Base-by-base conservation (phyloP, 495 filamentous ascomycete species). In the Penicillium nucicola region DNA sequence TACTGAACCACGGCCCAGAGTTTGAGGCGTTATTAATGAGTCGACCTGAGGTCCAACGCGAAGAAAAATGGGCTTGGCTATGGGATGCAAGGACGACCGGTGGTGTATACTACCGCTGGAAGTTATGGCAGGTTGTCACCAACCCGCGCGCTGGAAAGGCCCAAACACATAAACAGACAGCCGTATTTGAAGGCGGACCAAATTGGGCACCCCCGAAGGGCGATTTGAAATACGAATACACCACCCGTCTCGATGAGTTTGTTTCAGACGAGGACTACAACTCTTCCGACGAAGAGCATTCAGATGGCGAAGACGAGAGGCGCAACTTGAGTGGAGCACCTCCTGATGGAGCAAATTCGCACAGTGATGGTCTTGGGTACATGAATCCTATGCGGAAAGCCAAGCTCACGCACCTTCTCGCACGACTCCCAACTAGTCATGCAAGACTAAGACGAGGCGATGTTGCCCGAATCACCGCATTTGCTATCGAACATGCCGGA, bases 11-110 rank as follows among this genome's bases (percentile, higher is more conserved):
- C 53, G 91, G 92, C 0, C 86, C 88, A 0, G 89, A 95, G 64
- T 95, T 97, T 48, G 93, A 99, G 61, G 92, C 92, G 4, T 76
- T 95, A 1, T 80, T 99, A 3, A 97, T 97, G 93, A 86, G 81
- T 31, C 77, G 85, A 14, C 84, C 83, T 1, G 82, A 87, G 32
- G 87, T 97, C 2, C 88, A 92, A 54, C 75, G 69, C 19, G 87
- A 96, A 32, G 87, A 92, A 56, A 91, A 85, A 61, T 99, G 91
- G 84, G 87, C 90, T 1, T 99, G 90, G 88, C 67, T 99, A 3
- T 99, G 87, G 86, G 88, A 99, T 67, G 76, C 92, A 22, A 77
- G 89, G 41, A 90, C 88, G 56, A 68, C 83, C 42, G 86, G 84
- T 6, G 89, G 87, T 6, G 79, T 92, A 4, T 97, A 88, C 72